Conservation (phyloP, 352 stramenopile species). For the Phytophthora capsici region DNA sequence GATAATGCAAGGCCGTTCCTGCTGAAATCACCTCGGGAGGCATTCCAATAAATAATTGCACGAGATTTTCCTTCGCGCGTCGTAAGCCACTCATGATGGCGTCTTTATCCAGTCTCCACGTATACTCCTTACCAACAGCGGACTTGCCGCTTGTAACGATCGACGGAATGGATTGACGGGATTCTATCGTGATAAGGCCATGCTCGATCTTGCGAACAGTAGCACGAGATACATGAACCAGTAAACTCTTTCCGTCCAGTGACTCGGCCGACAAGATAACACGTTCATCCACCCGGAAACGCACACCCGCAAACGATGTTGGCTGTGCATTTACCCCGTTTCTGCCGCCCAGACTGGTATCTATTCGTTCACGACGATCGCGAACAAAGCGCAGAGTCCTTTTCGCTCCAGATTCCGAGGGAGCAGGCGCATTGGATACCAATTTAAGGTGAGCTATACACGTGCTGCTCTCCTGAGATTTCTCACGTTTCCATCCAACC, state of each 20-base stretch:
- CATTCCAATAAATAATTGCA: conserved; percentile 69
- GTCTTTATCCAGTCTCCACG: conserved; percentile 84
- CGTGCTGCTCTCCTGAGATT: conserved; percentile 50
- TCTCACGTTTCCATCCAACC: conserved; percentile 62
- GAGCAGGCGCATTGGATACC: conserved; percentile 46
- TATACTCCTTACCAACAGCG: conserved; percentile 63
- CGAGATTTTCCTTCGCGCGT: conserved; percentile 81
- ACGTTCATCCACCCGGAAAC: conserved; percentile 73
- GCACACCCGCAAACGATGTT: conserved; percentile 56
- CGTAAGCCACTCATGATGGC: conserved; percentile 66
- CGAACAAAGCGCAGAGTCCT: conserved; percentile 59
- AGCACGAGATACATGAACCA: conserved; percentile 70
- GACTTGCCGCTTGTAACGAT: conserved; percentile 67
- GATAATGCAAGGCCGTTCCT: conserved; percentile 40
- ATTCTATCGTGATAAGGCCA: conserved; percentile 55
- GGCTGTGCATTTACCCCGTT: conserved; percentile 14
- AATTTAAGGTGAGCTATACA: conserved; percentile 66
- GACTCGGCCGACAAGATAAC: conserved; percentile 81
- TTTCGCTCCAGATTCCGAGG: conserved; percentile 41
- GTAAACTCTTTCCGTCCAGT: conserved; percentile 61
- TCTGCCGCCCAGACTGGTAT: background rate
- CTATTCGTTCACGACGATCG: conserved; percentile 41
- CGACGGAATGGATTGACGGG: conserved; percentile 63
- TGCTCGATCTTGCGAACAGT: conserved; percentile 57
- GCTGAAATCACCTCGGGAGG: conserved; percentile 48